Conservation (phyloP, 495 filamentous ascomycete genomes). For the Chlorociboria aeruginascens region DNA sequence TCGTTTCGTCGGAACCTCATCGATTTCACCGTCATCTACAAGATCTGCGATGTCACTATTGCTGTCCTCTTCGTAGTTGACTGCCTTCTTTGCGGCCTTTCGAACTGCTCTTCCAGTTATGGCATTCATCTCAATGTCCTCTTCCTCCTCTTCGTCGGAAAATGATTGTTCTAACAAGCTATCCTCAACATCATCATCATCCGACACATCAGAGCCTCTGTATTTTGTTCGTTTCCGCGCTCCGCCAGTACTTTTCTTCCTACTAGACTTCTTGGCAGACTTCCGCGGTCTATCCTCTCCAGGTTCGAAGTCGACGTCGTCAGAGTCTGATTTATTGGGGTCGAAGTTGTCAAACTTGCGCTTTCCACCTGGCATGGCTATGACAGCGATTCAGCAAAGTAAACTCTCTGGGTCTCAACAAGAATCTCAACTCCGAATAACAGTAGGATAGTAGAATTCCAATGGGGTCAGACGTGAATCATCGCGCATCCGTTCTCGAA, state of each 20-base stretch:
- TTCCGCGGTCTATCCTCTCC: constrained; percentile 32
- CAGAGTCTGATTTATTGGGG: constrained; percentile 72
- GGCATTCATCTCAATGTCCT: constrained; percentile 45
- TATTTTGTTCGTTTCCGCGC: constrained; percentile 38
- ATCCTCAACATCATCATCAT: constrained; percentile 52
- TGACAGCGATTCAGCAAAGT: neutral
- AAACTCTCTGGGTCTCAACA: neutral
- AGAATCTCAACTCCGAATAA: neutral
- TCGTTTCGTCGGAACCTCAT: constrained; percentile 16
- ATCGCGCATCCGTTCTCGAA: constrained; percentile 7
- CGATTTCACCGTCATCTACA: constrained; percentile 17
- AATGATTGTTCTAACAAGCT: constrained; percentile 49
- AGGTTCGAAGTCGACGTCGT: constrained; percentile 66
- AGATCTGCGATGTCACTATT: constrained; percentile 10
- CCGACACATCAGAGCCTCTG: constrained; percentile 53
- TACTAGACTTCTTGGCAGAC: constrained; percentile 28
- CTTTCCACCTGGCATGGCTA: constrained; percentile 33
- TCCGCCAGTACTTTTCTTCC: constrained; percentile 29
- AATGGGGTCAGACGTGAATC: constrained; percentile 9
- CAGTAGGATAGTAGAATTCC: neutral
- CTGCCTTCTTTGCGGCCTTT: constrained; percentile 23
- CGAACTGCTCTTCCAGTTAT: constrained; percentile 14
- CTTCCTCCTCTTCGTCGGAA: constrained; percentile 45
- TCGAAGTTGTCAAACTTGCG: constrained; percentile 65
- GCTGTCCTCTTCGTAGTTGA: constrained; percentile 28